A percentile compares a stretch with the other conserved stretches of the same genome.
phyloP scores from a whole-genome alignment of 2,329 filamentous ascomycete species.

The Lachnellula cervina region DNA sequence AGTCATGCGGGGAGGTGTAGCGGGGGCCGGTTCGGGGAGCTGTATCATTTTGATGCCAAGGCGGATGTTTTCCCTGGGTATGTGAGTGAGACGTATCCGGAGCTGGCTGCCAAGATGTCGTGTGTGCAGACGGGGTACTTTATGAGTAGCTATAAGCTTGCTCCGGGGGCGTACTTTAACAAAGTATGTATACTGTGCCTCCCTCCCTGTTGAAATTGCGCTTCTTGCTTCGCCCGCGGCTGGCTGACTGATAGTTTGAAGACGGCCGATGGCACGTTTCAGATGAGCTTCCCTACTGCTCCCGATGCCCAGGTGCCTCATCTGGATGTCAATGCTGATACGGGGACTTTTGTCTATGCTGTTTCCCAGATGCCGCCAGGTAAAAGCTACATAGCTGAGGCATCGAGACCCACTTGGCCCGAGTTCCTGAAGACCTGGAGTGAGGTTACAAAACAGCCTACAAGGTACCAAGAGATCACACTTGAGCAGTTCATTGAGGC shows the following conservation, averaged over 20 bases:
- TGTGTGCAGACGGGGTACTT: slow-evolving; percentile 33
- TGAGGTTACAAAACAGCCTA: slow-evolving; percentile 1
- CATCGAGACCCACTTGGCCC: slow-evolving; percentile 26
- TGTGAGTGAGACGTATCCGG: slow-evolving; percentile 39
- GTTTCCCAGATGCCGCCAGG: slow-evolving; percentile 39
- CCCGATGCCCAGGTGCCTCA: slow-evolving; percentile 40
- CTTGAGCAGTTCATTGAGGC: slow-evolving; percentile 17
- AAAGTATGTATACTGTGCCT: slow-evolving; percentile 35
- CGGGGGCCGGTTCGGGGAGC: slow-evolving; percentile 39
- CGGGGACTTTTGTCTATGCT: slow-evolving; percentile 32
- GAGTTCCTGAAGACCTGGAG: slow-evolving; percentile 9
- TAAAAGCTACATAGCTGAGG: slow-evolving; percentile 45
- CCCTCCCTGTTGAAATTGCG: neutral
- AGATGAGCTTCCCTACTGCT: slow-evolving; percentile 44
- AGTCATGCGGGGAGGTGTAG: slow-evolving; percentile 45
- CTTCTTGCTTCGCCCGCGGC: neutral
- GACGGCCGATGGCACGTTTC: slow-evolving; percentile 38
- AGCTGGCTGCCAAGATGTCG: slow-evolving; percentile 45
- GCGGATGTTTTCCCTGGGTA: slow-evolving; percentile 44
- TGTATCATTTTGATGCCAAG: slow-evolving; percentile 51
- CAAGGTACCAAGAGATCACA: slow-evolving; percentile 5
- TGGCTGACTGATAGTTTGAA: slow-evolving; percentile 10
- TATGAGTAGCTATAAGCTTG: slow-evolving; percentile 41
- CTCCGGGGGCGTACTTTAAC: slow-evolving; percentile 42
- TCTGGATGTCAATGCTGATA: slow-evolving; percentile 42